Conservation (phyloP, 805 yeast genomes). For the Kodamaea neixiangensis region DNA sequence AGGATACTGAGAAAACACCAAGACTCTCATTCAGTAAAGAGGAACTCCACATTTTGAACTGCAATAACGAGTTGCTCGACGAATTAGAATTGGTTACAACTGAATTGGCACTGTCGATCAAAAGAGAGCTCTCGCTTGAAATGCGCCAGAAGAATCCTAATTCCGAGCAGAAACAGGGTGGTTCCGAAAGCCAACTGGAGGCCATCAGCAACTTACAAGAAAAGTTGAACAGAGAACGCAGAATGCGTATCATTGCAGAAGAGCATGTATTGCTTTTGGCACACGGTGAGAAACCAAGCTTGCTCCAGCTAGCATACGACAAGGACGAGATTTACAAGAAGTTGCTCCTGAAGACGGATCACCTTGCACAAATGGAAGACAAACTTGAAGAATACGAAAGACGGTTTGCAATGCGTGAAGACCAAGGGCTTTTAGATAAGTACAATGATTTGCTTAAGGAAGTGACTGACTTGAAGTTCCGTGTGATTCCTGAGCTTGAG, state of each 20-base stretch:
- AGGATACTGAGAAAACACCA: conserved; percentile 15
- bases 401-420: conserved; percentile 2
- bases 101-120: conserved; percentile 72
- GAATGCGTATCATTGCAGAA: conserved; percentile 67
- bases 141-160: conserved; percentile 30
- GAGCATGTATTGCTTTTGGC: conserved; percentile 63
- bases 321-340: conserved; percentile 53
- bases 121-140: conserved; percentile 66
- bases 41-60: conserved; percentile 61
- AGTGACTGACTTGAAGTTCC: conserved; percentile 43
- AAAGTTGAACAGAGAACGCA: conserved; percentile 62
- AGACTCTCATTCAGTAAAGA: conserved; percentile 48
- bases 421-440: conserved; percentile 36
- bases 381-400: conserved; percentile 40
- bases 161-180: not conserved
- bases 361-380: conserved; percentile 47
- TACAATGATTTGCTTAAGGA: conserved; percentile 41
- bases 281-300: conserved; percentile 52
- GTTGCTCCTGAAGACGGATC: conserved; percentile 49
- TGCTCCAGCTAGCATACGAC: conserved; percentile 57
- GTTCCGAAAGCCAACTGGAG: conserved; percentile 27
- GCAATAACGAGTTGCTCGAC: conserved; percentile 57
- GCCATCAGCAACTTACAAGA: conserved; percentile 54
- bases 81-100: conserved; percentile 70
- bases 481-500: conserved; percentile 48